Base-by-base conservation (phyloP, 2,329 filamentous ascomycete species). In the Fusarium sp. region DNA sequence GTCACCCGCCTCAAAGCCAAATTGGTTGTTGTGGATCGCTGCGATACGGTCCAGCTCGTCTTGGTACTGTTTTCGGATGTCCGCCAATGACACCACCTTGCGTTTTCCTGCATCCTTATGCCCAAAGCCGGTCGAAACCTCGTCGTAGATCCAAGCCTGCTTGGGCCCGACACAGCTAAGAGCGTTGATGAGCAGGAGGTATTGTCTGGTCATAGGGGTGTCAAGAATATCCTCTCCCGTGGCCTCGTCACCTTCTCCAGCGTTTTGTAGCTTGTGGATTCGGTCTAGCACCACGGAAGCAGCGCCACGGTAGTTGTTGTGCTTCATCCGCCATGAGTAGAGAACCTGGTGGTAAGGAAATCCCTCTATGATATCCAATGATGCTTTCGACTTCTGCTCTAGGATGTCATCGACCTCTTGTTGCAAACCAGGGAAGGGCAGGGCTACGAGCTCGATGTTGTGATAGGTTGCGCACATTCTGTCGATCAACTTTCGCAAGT, bases 111-210 rank as follows among this genome's bases (percentile, higher is more conserved):
- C 54, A 10, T 61, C 63, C 6, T 71, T 71, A 19, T 73, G 74
- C 37, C 69, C 70, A n/a, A 62, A 56, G 7, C 58, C 70, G 10
- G 68, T 54, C 10, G 68, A 55, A 14, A 76, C 72, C 52, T 79
- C 76, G 77, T 78, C 74, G 48, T 87, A 89, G 76, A 97, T 88
- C 87, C 96, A 99, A 74, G 97, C 92, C 65, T 92, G 89, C 70
- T 86, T 88, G 59, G 89, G 83, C 48, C 92, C 89, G 40, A 97
- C 93, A 67, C 93, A 97, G 69, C 92, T 93, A 63, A 99, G 83
- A 1, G 93, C 90, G 77, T 99, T 99, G 81, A 99, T 97, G 44
- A 99, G 86, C 64, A 94, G 86, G n/a, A 98, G 82, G 73, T 97
- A 96, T 74, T 93, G 91, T 71, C 92, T 88, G 46, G 90, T 89